Evolutionary conservation across 2,329 filamentous ascomycete genomes (phyloP), one percentile per base, ranked within the genome.

Genomic region (Bisporella sp.): DNA sequence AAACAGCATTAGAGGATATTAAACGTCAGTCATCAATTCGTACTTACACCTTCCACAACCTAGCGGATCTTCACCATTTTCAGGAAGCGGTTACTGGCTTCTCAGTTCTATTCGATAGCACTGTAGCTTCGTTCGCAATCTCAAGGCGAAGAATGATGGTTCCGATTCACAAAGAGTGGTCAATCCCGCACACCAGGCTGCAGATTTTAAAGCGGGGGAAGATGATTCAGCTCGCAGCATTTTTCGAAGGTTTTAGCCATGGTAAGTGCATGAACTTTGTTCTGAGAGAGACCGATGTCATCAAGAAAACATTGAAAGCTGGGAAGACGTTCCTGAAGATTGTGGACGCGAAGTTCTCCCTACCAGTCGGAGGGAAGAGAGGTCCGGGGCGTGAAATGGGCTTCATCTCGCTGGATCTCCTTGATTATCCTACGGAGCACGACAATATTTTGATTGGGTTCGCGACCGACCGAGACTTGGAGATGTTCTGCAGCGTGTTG

Each of bases 131-230:
- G 0, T 88, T 96, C 66, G 83, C 85, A 51, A 95, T 96, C 57
- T 84, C 90, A 1, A 82, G 90, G 31, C 82, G 88, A 46, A 81
- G 88, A 57, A 93, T 91, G 85, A 88, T 96, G 9, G 89, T 95
- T 12, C 89, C 89, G 0, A 92, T 96, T 57, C 87, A 95, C 71
- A 95, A 96, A 70, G 93, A 93, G 67, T 95, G 89, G 88, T 89
- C 95, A 64, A 87, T 90, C 3, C 81, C 77, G n/a, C 78, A 77
- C 37, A 88, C 88, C 6, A 82, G 91, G 35, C 74, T 96, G 6
- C 90, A 96, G 65, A 75, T 96, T 37, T 81, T 96, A 35, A 76
- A 82, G 57, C 84, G 85, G 57, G 87, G 90, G 55, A 87, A 82
- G 61, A 78, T 86, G 11, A 69, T 87, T 28, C 89, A 95, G 66